Evolutionary conservation across 2,329 filamentous ascomycete genomes (phyloP).

Genomic region (Cryphonectria carpinicola): DNA sequence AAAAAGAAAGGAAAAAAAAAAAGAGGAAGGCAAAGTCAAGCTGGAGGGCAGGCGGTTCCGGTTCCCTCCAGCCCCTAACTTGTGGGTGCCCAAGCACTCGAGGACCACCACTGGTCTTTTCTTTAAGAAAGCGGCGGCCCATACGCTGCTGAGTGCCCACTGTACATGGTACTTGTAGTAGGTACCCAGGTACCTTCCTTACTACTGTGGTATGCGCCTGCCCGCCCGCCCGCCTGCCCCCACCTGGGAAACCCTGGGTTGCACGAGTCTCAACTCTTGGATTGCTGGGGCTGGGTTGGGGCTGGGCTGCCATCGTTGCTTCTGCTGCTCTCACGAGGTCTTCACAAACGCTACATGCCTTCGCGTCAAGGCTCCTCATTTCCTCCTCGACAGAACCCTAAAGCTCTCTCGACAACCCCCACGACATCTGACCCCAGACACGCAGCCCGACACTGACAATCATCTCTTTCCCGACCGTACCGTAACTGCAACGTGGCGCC

Average conservation of each 20-base stretch:
- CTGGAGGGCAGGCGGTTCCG: not conserved
- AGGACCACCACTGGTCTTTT: too few relatives aligned
- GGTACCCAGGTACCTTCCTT: not conserved
- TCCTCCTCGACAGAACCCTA: not conserved
- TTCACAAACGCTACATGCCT: not conserved
- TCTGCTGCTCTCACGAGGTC: constrained; percentile 12
- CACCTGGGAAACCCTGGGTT: not conserved
- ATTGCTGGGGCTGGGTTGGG: constrained; percentile 3
- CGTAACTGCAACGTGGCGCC: not conserved
- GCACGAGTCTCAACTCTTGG: constrained; percentile 2
- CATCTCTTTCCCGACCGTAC: not conserved
- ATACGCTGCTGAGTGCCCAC: not conserved
- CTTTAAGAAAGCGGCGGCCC: too few relatives aligned
- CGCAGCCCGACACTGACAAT: not conserved
- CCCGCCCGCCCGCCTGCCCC: not conserved
- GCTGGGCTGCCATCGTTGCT: constrained; percentile 10
- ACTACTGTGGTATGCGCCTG: not conserved
- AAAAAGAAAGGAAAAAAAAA: too few relatives aligned
- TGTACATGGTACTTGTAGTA: not conserved
- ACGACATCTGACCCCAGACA: not conserved
- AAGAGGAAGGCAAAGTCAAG: not conserved
- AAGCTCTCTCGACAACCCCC: not conserved
- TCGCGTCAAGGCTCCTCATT: not conserved
- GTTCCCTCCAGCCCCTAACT: not conserved
- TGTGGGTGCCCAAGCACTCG: not conserved